Conservation (phyloP, 2,329 filamentous ascomycete genomes). For the Botryosphaeria dothidea region DNA sequence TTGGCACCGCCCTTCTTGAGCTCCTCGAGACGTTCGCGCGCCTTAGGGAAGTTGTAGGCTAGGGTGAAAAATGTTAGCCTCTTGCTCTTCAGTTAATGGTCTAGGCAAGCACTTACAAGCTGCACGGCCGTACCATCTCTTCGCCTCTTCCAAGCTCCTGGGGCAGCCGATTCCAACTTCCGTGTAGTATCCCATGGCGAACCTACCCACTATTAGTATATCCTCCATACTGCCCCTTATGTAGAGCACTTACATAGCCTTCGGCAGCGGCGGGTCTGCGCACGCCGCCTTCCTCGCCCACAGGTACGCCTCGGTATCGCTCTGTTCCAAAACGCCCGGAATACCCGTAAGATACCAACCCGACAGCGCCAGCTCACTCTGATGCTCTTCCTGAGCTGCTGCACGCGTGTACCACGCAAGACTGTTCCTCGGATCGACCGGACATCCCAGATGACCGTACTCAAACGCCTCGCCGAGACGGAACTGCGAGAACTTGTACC, state of each 20-base stretch:
- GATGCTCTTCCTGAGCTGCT: slow-evolving; percentile 90
- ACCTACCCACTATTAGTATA: slow-evolving; percentile 38
- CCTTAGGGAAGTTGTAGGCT: slow-evolving; percentile 96
- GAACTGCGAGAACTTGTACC: slow-evolving; percentile 95
- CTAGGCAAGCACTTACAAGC: slow-evolving; percentile 68
- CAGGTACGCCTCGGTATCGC: slow-evolving; percentile 92
- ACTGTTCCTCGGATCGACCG: slow-evolving; percentile 77
- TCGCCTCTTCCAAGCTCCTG: slow-evolving; percentile 88
- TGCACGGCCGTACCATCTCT: slow-evolving; percentile 96
- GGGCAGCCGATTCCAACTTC: slow-evolving; percentile 90
- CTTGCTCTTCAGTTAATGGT: neutral
- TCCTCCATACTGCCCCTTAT: too few relatives aligned
- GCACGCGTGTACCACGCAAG: slow-evolving; percentile 95
- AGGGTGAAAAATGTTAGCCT: slow-evolving; percentile 15
- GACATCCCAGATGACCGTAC: slow-evolving; percentile 80
- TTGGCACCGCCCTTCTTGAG: slow-evolving; percentile 78
- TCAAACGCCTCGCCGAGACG: slow-evolving; percentile 86
- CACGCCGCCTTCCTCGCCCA: slow-evolving; percentile 94
- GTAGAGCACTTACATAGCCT: slow-evolving; percentile 63
- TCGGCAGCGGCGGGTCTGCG: slow-evolving; percentile 72
- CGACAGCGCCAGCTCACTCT: slow-evolving; percentile 68
- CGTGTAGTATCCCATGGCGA: slow-evolving; percentile 97
- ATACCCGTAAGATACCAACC: slow-evolving; percentile 87
- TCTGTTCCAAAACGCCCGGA: slow-evolving; percentile 84
- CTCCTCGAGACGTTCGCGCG: slow-evolving; percentile 88